A percentile compares a stretch with the other conserved stretches of the same genome.
phyloP scores from a whole-genome alignment of 2,329 filamentous ascomycete species.

The Apiospora malaysiana region DNA sequence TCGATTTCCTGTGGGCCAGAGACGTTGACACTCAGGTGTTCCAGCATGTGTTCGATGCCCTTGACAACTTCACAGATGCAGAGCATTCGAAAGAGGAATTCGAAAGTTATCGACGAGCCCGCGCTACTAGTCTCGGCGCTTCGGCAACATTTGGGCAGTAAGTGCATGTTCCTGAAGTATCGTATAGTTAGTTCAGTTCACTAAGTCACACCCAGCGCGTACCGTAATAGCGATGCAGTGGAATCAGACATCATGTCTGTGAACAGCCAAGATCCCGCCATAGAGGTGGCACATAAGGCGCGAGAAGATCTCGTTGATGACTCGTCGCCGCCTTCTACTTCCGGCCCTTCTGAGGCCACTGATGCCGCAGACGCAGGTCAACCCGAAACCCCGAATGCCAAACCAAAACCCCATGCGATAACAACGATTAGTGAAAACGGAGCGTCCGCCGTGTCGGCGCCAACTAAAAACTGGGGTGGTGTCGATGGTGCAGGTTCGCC shows the following conservation, averaged over 20 bases:
- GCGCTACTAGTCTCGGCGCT: constrained; percentile 54
- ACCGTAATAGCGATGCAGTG: constrained; percentile 35
- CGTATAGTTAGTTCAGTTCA: neutral
- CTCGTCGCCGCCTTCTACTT: constrained; percentile 27
- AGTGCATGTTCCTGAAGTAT: constrained; percentile 26
- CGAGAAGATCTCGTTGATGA: constrained; percentile 29
- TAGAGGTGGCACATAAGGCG: constrained; percentile 32
- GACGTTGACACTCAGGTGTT: constrained; percentile 88
- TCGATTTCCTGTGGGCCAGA: constrained; percentile 93
- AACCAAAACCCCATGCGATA: constrained; percentile 26
- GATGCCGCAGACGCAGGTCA: constrained; percentile 17
- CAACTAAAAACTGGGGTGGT: constrained; percentile 25
- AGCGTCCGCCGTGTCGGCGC: constrained; percentile 21
- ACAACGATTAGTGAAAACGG: constrained; percentile 30
- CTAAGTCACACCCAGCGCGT: constrained; percentile 27
- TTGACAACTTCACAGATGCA: constrained; percentile 72
- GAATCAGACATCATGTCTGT: constrained; percentile 36
- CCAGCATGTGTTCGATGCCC: constrained; percentile 86
- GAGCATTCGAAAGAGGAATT: constrained; percentile 66
- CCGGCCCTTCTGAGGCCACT: constrained; percentile 16
- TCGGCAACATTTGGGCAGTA: constrained; percentile 41
- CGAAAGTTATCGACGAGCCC: constrained; percentile 59
- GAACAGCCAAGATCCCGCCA: constrained; percentile 2
- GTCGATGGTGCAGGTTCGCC: constrained; percentile 19
- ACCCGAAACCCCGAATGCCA: constrained; percentile 1